Percentiles rank a stretch among this genome's conserved stretches.
phyloP scores from a whole-genome alignment of 805 yeast genomes.

The Suhomyces faveliae region DNA sequence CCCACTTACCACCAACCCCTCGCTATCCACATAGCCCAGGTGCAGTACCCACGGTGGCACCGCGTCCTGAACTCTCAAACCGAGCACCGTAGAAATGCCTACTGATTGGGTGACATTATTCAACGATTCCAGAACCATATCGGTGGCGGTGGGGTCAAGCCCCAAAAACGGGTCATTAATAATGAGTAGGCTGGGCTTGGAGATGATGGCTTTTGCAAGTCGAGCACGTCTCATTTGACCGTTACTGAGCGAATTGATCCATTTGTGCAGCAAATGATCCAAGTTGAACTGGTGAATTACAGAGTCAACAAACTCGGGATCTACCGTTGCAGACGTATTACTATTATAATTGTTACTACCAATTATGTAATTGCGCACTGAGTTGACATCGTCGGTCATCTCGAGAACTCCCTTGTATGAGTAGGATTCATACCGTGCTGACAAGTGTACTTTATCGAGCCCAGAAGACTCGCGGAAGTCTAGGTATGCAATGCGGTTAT shows the following conservation, averaged over 20 bases:
- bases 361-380: constrained; percentile 53
- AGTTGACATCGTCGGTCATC: constrained; percentile 61
- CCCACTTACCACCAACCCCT: constrained; percentile 56
- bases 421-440: constrained; percentile 85
- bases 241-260: constrained; percentile 86
- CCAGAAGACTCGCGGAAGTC: constrained; percentile 38
- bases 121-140: constrained; percentile 57
- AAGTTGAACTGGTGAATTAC: constrained; percentile 55
- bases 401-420: constrained; percentile 62
- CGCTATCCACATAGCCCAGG: constrained; percentile 59
- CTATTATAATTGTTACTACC: constrained; percentile 53
- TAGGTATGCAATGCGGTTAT: constrained; percentile 32
- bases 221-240: constrained; percentile 94
- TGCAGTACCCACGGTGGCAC: constrained; percentile 81
- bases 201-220: constrained; percentile 69
- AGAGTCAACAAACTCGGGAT: constrained; percentile 31
- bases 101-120: constrained; percentile 27
- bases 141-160: constrained; percentile 72
- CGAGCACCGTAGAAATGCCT: constrained; percentile 62
- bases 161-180: constrained; percentile 94
- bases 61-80: constrained; percentile 71
- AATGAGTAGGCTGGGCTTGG: constrained; percentile 61
- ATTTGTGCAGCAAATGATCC: constrained; percentile 57
- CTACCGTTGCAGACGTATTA: constrained; percentile 20
- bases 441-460: constrained; percentile 59